Percentiles rank a stretch among this genome's conserved stretches.
phyloP scores from a whole-genome alignment of 2,329 filamentous ascomycete species.

The Cladophialophora carrionii region DNA sequence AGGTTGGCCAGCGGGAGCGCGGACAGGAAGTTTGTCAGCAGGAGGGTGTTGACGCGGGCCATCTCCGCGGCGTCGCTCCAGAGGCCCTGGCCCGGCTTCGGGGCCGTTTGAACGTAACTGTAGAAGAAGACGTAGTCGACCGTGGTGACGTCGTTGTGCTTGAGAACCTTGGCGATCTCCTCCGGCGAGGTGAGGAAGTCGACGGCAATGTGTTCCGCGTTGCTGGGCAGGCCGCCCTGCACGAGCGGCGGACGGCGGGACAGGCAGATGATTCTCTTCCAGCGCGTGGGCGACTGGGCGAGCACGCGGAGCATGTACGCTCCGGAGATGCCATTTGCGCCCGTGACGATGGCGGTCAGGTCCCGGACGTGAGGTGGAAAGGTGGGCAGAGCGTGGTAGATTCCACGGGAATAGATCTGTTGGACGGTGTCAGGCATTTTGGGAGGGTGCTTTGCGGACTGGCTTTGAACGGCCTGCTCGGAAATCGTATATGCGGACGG shows the following conservation, averaged over 20 bases:
- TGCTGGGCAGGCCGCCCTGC: constrained; percentile 43
- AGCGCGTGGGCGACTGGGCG: constrained; percentile 51
- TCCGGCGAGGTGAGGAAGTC: constrained; percentile 43
- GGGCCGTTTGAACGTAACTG: constrained; percentile 56
- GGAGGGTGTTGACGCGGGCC: constrained; percentile 50
- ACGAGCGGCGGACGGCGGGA: constrained; percentile 52
- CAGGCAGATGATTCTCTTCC: constrained; percentile 57
- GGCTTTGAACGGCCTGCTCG: not conserved
- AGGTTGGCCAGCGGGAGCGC: constrained; percentile 49
- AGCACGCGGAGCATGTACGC: constrained; percentile 57
- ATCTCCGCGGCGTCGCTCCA: constrained; percentile 58
- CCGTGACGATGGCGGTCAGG: constrained; percentile 58
- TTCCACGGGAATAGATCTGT: constrained; percentile 43
- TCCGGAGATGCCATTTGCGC: constrained; percentile 59
- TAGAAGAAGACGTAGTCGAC: constrained; percentile 58
- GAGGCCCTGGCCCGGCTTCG: constrained; percentile 49
- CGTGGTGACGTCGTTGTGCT: constrained; percentile 37
- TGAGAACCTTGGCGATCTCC: constrained; percentile 39
- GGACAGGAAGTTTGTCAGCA: constrained; percentile 55
- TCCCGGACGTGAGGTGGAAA: constrained; percentile 48
- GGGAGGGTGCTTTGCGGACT: not conserved
- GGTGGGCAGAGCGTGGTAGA: constrained; percentile 56
- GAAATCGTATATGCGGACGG: not conserved
- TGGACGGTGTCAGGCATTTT: constrained; percentile 5
- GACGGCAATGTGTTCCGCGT: constrained; percentile 49